phyloP scores from a whole-genome alignment of 352 stramenopile genomes.

The Achlya hypogyna region DNA sequence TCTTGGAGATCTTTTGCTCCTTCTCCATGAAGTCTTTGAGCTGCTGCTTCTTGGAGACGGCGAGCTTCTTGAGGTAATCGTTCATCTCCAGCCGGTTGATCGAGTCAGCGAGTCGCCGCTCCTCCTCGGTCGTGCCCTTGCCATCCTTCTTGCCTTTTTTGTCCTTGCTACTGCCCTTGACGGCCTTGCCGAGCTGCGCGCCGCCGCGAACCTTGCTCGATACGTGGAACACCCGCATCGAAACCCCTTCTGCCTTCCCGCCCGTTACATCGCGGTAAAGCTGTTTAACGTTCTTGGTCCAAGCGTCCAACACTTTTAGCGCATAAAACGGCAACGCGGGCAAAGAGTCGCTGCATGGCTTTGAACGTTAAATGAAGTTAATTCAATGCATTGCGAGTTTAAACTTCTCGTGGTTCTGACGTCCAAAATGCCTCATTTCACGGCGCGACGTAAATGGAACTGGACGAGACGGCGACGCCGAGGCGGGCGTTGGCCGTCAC shows the following conservation, averaged over 20 bases:
- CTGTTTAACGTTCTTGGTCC: no score
- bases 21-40: constrained; percentile 71
- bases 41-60: constrained; percentile 63
- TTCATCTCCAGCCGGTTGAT: constrained; percentile 80
- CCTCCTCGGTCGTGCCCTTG: constrained; percentile 46
- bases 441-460: neutral
- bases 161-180: constrained; percentile 73
- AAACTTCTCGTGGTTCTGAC: no score
- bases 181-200: constrained; percentile 64
- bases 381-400: no score
- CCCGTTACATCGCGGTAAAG: no score
- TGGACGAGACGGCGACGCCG: constrained; percentile 20
- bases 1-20: constrained; percentile 56
- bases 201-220: constrained; percentile 35
- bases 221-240: constrained; percentile 12
- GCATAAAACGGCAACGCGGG: no score
- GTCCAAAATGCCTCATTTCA: no score
- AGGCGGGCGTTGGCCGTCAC: constrained; percentile 48
- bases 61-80: constrained; percentile 76
- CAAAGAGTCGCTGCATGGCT: no score
- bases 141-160: constrained; percentile 55
- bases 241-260: no score
- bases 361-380: no score
- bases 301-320: no score
- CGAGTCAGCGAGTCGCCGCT: constrained; percentile 58